Evolutionary conservation across 1,284 basidiomycete species (phyloP), one percentile per base, ranked within the genome.

Genomic region (Ceratobasidium sp.): DNA sequence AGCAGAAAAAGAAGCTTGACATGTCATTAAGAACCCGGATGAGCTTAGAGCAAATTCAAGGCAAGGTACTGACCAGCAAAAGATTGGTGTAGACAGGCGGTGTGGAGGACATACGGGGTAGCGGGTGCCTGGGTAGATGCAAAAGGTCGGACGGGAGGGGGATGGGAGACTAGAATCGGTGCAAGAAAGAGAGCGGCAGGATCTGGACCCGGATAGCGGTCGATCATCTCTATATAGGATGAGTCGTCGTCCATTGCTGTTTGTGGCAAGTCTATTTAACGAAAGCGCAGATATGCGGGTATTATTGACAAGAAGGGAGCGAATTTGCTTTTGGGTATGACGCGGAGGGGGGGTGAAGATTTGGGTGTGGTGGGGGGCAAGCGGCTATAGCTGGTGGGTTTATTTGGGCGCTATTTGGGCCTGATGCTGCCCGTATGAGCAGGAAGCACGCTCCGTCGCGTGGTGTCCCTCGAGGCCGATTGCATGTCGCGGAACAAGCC

Each of bases 181-280:
- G 69, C 56, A 37, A 73, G 59, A 29, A 51, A 73, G 69, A 73
- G 69, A 51, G 69, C 69, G 54, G 69, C 69, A 34, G 69, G 69
- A 73, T 73, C 69, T 53, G 69, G 69, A 24, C 69, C 69, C 24
- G 69, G 69, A 37, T 73, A 73, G 31, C 69, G 69, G 69, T 73
- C 69, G 69, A 73, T 73, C 69, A 73, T 73, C 69, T 73, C 69
- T 58, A 73, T 58, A 46, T 51, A 73, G 39, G 69, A 73, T 31
- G 69, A 62, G 48, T 73, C 69, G 69, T 73, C 69, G 58, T 73
- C 69, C 69, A 73, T 73, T 49, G 58, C 61, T 53, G 58, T 72
- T 53, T 69, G 53, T 53, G 37, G n/a, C 51, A 51, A 39, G n/a
- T 16, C 48, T 62, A 53, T 61, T 49, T 16, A 53, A 53, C 29